Percentiles rank a stretch among this genome's conserved stretches.
These are phyloP conservation scores for Ophiocordyceps camponoti-floridani DNA, from an alignment of 2,329 filamentous ascomycete genomes.

Conservation along the genomic window DNA sequence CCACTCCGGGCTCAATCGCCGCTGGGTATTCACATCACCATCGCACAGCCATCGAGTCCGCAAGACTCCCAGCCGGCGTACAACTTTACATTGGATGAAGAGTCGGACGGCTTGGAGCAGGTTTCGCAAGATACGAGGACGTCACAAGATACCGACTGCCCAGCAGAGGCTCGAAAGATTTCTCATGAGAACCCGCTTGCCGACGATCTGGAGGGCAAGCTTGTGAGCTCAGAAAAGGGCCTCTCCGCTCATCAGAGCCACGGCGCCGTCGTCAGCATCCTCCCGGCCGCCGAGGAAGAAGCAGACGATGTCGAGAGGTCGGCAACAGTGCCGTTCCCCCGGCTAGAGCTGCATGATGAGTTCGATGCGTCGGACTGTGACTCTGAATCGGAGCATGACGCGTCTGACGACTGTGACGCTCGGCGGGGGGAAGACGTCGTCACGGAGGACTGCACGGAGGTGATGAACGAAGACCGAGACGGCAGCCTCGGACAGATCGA, in stretches of 20 bases:
- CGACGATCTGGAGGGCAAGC: constrained; percentile 16
- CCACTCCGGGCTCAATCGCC: constrained; percentile 17
- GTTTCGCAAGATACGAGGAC: constrained; percentile 1
- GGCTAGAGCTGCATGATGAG: constrained; percentile 9
- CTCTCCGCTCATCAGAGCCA: constrained; percentile 7
- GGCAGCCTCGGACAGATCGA: constrained; percentile 11
- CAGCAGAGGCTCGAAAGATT: constrained; percentile 2
- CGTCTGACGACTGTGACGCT: constrained; percentile 7
- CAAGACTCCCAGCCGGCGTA: constrained; percentile 22
- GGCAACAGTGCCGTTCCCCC: constrained; percentile 14
- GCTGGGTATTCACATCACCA: constrained; percentile 8
- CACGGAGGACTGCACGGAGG: constrained; percentile 18
- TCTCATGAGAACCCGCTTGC: constrained; percentile 7
- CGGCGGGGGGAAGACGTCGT: constrained; percentile 13
- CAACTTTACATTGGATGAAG: constrained; percentile 31
- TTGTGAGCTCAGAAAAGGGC: constrained; percentile 13
- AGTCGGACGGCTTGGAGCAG: constrained; percentile 11
- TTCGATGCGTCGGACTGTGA: constrained; percentile 21
- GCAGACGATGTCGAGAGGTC: constrained; percentile 3
- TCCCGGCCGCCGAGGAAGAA: constrained; percentile 19
- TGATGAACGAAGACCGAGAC: constrained; percentile 13
- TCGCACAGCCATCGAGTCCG: constrained; percentile 12
- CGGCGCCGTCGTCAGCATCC: constrained; percentile 29
- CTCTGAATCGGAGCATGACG: constrained; percentile 14
- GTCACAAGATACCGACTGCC: constrained; percentile 7